A percentile compares a stretch with the other conserved stretches of the same genome.
Conservation (phyloP, 2,329 filamentous ascomycete species). For the Diaporthe helianthi region DNA sequence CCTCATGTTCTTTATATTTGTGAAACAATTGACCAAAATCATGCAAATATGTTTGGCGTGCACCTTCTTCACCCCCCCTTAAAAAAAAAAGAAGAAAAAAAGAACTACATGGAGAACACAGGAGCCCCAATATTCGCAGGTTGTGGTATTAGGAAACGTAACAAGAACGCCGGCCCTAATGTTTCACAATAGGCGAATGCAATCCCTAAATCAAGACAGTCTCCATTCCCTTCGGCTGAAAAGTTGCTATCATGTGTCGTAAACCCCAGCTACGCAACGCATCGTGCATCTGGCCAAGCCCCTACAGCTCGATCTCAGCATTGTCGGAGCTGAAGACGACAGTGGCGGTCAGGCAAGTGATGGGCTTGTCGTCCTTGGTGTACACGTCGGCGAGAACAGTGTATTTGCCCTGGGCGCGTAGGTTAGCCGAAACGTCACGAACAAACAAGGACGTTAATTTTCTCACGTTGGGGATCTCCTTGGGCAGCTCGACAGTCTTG, state of each 20-base stretch:
- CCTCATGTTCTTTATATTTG: not conserved
- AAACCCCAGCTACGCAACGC: not conserved
- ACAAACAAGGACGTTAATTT: slow-evolving; percentile 36
- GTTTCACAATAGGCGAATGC: slow-evolving; percentile 30
- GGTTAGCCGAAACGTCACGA: slow-evolving; percentile 6
- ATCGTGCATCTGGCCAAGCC: not conserved
- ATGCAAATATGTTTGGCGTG: not conserved
- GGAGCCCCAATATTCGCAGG: slow-evolving; percentile 3
- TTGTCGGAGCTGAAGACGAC: slow-evolving; percentile 63
- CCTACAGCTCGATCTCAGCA: slow-evolving; percentile 32
- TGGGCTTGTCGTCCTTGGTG: slow-evolving; percentile 72
- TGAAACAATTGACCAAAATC: not conserved
- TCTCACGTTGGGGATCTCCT: slow-evolving; percentile 85
- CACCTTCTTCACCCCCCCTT: slow-evolving; percentile 7
- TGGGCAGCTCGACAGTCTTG: slow-evolving; percentile 86
- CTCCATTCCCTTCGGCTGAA: slow-evolving; percentile 9
- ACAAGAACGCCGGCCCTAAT: slow-evolving; percentile 32
- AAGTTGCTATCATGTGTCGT: slow-evolving; percentile 7
- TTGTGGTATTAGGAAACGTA: slow-evolving; percentile 27
- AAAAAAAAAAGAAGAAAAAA: too few species aligned
- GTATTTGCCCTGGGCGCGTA: slow-evolving; percentile 76
- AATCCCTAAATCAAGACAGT: slow-evolving; percentile 23
- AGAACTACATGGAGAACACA: slow-evolving; percentile 14
- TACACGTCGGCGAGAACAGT: slow-evolving; percentile 86
- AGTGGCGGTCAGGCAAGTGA: slow-evolving; percentile 85